Evolutionary conservation across 768 basidiomycete species (phyloP).

Genomic region (Pisolithus orientalis): DNA sequence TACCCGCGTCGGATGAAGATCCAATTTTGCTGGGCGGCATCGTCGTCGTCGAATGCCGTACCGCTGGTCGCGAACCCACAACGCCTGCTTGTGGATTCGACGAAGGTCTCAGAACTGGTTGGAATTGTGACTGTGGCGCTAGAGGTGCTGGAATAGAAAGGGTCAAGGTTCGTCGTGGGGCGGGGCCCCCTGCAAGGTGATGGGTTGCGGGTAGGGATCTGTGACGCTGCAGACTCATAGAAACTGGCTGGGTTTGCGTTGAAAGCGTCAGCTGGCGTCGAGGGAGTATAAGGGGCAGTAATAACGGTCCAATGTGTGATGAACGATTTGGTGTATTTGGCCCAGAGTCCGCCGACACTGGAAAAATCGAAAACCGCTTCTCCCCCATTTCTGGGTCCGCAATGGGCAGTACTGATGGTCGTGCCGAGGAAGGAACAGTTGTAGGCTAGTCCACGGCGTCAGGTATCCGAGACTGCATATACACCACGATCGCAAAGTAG

Average conservation of each 20-base stretch:
- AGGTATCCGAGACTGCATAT: slow-evolving; percentile 27
- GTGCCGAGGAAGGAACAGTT: background rate
- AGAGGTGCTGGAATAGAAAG: slow-evolving; percentile 3
- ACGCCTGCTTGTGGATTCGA: background rate
- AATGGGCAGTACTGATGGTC: slow-evolving; percentile 10
- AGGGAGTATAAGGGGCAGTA: slow-evolving; percentile 8
- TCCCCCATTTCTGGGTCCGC: slow-evolving; percentile 17
- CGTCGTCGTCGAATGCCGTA: slow-evolving; percentile 17
- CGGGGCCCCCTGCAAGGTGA: slow-evolving; percentile 1
- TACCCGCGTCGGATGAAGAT: background rate
- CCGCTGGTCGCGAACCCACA: background rate
- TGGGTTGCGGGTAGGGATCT: slow-evolving; percentile 18
- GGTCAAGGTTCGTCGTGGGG: background rate
- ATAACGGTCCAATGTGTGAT: background rate
- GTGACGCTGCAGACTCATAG: slow-evolving; percentile 8
- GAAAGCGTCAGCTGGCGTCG: slow-evolving; percentile 4
- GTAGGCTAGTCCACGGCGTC: slow-evolving; percentile 10
- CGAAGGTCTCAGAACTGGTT: background rate
- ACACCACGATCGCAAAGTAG: slow-evolving; percentile 35
- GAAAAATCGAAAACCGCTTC: background rate
- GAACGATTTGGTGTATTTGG: background rate
- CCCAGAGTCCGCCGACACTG: background rate
- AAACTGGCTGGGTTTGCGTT: background rate
- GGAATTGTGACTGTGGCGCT: background rate
- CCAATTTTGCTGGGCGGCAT: background rate